Evolutionary conservation across 768 basidiomycete genomes (phyloP), one percentile per base, ranked within the genome.

Genomic region (Lactarius sanguifluus): DNA sequence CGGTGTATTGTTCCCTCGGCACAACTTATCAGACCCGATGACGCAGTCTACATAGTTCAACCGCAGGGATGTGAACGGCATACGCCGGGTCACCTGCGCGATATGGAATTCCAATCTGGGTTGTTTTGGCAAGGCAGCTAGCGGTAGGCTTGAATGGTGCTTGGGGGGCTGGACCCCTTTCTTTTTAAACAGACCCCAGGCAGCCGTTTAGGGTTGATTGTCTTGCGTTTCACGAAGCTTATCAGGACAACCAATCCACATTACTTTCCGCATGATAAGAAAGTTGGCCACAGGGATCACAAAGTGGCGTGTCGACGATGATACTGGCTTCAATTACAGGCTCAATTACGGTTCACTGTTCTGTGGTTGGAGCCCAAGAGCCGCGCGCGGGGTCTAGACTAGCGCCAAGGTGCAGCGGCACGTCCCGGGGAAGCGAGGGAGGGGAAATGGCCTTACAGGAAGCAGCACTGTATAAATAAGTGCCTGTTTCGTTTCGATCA

Each of bases 51-150:
- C n/a, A n/a, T n/a, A 25, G 47, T 8, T 52, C 16, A 47, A 25
- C 45, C 25, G 57, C 38, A 54, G 34, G 57, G 23, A 50, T 18
- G 20, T 43, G 47, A 55, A 67, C 66, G 66, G 66, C 61, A 67
- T 52, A 54, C 18, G 61, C 66, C 66, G 66, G 59, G 66, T 58
- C 61, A 67, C 61, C 61, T 67, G 66, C 61, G 57, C 57, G 16
- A 63, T 45, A 58, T 55, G 57, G 62, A 67, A 67, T 63, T 57
- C 54, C 60, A 58, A 66, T 56, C 55, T 8, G 54, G 64, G 52
- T 61, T 56, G 54, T 38, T 65, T 58, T 28, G 56, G 34, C 50
- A 59, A 59, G 28, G 28, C 47, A 34, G 36, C 43, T 50, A 52
- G 25, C 16, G 16, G 25, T 2, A 23, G 25, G 28, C 47, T 8